Evolutionary conservation across 257 asterid genomes (phyloP).

Genomic region (Nicotiana undulata): DNA sequence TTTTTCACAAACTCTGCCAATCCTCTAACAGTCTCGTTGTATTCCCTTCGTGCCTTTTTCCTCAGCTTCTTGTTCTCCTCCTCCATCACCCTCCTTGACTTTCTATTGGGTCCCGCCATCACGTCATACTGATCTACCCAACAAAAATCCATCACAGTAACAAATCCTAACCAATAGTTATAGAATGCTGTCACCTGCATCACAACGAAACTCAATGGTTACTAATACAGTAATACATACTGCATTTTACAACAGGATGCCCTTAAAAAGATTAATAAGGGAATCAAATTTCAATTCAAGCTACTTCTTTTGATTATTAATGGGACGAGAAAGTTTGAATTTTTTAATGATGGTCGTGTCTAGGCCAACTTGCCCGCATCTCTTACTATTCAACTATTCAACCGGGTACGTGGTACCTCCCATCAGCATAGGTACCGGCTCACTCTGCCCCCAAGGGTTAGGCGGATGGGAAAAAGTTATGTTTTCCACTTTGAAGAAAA

Average conservation of each 20-base stretch:
- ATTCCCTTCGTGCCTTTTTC: slow-evolving; percentile 79
- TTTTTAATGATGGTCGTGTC: too few species aligned
- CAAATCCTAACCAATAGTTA: slow-evolving; percentile 77
- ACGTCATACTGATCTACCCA: slow-evolving; percentile 88
- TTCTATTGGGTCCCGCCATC: slow-evolving; percentile 79
- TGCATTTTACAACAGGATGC: background rate
- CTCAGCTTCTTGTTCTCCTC: slow-evolving; percentile 91
- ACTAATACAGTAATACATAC: background rate
- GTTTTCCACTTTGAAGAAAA: background rate
- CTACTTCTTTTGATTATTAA: background rate
- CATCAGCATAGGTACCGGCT: too few species aligned
- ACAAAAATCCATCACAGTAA: slow-evolving; percentile 68
- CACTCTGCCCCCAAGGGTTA: too few species aligned
- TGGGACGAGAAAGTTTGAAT: background rate
- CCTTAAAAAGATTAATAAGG: background rate
- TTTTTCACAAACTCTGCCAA: slow-evolving; percentile 85
- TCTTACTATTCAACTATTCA: too few species aligned
- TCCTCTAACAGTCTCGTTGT: slow-evolving; percentile 85
- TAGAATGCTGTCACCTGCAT: slow-evolving; percentile 91
- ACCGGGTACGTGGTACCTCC: too few species aligned
- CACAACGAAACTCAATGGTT: background rate
- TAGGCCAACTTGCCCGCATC: too few species aligned
- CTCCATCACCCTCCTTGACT: slow-evolving; percentile 80
- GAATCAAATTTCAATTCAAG: background rate
- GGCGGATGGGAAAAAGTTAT: background rate